Evolutionary conservation across 228 moss, liverwort and hornwort species (phyloP).

Genomic region (Sphagnum fallax): DNA sequence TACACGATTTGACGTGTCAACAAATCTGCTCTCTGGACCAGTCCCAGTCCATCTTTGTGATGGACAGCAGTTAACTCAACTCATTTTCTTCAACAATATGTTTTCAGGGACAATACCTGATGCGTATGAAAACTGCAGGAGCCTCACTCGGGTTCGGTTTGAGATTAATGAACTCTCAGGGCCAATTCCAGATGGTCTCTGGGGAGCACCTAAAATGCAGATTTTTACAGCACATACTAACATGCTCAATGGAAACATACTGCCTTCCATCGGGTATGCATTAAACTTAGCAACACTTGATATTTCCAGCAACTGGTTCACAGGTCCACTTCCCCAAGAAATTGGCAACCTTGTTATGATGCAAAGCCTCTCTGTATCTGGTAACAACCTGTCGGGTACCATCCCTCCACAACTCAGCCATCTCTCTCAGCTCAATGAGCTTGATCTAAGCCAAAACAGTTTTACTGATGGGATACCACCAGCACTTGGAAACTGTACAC

Average conservation of each 20-base stretch:
- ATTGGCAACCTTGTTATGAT: slow-evolving; percentile 44
- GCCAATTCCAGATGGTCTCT: slow-evolving; percentile 33
- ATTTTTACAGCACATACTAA: slow-evolving; percentile 34
- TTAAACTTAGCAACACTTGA: slow-evolving; percentile 22
- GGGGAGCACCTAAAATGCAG: slow-evolving; percentile 32
- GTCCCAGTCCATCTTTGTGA: slow-evolving; percentile 46
- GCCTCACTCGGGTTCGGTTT: slow-evolving; percentile 54
- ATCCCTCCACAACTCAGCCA: slow-evolving; percentile 34
- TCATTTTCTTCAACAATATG: slow-evolving; percentile 44
- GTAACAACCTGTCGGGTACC: slow-evolving; percentile 29
- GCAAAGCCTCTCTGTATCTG: slow-evolving; percentile 43
- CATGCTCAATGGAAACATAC: slow-evolving; percentile 30
- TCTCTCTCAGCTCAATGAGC: slow-evolving; percentile 29
- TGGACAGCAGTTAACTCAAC: slow-evolving; percentile 29
- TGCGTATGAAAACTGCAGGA: slow-evolving; percentile 53
- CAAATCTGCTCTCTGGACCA: slow-evolving; percentile 31
- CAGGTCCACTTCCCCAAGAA: slow-evolving; percentile 32
- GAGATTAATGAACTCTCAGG: slow-evolving; percentile 55
- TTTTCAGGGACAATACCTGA: slow-evolving; percentile 58
- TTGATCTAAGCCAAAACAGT: slow-evolving; percentile 35
- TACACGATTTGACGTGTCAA: slow-evolving; percentile 47
- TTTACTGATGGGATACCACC: slow-evolving; percentile 32
- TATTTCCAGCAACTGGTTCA: slow-evolving; percentile 42
- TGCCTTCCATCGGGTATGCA: slow-evolving; percentile 20
- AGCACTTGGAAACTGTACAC: slow-evolving; percentile 36